Percentiles rank a stretch among this genome's conserved stretches.
Conservation (phyloP, 805 yeast genomes). For the Metschnikowia cerradonensis region DNA sequence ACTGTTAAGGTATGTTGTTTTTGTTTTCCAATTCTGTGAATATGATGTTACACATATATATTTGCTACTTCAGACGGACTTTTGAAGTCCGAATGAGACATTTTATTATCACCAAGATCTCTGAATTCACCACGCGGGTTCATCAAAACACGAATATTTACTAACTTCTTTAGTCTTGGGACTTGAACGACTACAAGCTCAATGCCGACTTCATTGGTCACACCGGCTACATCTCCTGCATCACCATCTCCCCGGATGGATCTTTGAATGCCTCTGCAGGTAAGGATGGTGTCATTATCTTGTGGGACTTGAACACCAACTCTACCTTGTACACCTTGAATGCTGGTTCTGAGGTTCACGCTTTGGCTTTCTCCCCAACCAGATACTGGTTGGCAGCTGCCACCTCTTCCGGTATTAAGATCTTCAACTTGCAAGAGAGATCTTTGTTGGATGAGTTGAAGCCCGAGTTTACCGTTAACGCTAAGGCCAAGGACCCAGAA, state of each 20-base stretch:
- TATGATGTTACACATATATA: slow-evolving; percentile 74
- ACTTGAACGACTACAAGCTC: slow-evolving; percentile 74
- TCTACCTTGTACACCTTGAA: slow-evolving; percentile 86
- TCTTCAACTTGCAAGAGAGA: slow-evolving; percentile 96
- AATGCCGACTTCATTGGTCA: slow-evolving; percentile 98
- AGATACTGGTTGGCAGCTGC: slow-evolving; percentile 99
- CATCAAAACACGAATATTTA: slow-evolving; percentile 21
- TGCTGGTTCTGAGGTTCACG: slow-evolving; percentile 95
- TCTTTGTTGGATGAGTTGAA: slow-evolving; percentile 92
- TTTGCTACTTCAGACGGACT: slow-evolving; percentile 99
- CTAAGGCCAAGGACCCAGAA: slow-evolving; percentile 95
- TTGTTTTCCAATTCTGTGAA: slow-evolving; percentile 20
- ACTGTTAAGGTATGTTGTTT: slow-evolving; percentile 88
- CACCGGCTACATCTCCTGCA: slow-evolving; percentile 96
- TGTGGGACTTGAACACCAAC: slow-evolving; percentile 93
- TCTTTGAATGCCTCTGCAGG: slow-evolving; percentile 99
- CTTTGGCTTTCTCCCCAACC: slow-evolving; percentile 99
- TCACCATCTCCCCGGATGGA: slow-evolving; percentile 99
- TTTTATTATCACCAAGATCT: slow-evolving; percentile 94
- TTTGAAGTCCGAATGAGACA: slow-evolving; percentile 87
- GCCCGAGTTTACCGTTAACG: slow-evolving; percentile 89
- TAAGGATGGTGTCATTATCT: slow-evolving; percentile 97
- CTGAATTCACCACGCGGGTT: slow-evolving; percentile 52
- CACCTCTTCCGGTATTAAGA: slow-evolving; percentile 95
- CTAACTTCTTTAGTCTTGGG: slow-evolving; percentile 84